A percentile compares a stretch with the other conserved stretches of the same genome.
phyloP scores from a whole-genome alignment of 441 rosid genomes.

The Populus tomentosa region DNA sequence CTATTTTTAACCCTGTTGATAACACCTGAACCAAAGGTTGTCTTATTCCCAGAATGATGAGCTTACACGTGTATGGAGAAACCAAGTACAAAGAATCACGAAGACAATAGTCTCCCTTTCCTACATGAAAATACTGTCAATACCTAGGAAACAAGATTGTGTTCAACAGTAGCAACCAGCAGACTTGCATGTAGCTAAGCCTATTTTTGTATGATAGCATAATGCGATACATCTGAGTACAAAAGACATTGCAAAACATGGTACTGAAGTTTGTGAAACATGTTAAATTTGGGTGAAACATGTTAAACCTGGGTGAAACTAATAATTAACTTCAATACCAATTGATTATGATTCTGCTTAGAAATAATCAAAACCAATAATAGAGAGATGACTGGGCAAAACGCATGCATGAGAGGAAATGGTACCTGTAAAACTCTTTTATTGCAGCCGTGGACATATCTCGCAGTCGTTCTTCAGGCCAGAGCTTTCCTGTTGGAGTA shows the following conservation, averaged over 20 bases:
- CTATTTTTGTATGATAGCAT: background rate
- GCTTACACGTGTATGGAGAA: background rate
- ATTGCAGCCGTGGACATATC: slow-evolving; percentile 74
- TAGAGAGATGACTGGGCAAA: background rate
- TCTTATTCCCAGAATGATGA: background rate
- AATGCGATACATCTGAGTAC: background rate
- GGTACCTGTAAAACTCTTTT: slow-evolving; percentile 90
- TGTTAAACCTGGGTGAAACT: background rate
- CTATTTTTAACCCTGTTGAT: background rate
- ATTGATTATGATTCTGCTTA: background rate
- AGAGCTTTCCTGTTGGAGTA: slow-evolving; percentile 45
- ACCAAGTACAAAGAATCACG: too few relatives aligned
- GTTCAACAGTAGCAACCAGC: background rate
- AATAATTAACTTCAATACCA: background rate
- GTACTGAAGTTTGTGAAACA: background rate
- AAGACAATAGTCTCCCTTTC: background rate
- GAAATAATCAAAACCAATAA: too few relatives aligned
- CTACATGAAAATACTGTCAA: background rate
- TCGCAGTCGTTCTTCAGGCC: slow-evolving; percentile 55
- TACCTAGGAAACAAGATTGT: background rate
- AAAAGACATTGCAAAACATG: background rate
- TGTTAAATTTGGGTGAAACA: background rate
- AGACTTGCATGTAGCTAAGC: background rate
- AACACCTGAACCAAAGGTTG: background rate
- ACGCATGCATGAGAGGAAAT: slow-evolving; percentile 8